A percentile compares a stretch with the other conserved stretches of the same genome.
Conservation (phyloP, 2,329 filamentous ascomycete species). For the Didymosphaeria variabile region DNA sequence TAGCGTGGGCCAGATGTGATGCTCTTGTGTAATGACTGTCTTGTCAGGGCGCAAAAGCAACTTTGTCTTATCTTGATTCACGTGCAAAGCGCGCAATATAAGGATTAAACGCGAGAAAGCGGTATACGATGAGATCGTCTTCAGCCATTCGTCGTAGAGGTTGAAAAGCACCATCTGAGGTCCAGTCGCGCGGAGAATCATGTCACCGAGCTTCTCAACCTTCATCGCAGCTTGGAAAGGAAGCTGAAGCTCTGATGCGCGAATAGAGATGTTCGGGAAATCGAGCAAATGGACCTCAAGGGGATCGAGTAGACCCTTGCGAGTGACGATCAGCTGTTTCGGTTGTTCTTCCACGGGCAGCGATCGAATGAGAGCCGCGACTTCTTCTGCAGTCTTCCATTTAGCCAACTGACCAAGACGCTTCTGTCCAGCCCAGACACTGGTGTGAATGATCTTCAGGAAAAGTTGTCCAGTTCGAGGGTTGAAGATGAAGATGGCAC, state of each 20-base stretch:
- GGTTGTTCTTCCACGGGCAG: conserved; percentile 97
- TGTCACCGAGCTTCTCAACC: conserved; percentile 98
- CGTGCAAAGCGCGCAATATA: conserved; percentile 92
- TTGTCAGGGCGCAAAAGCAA: conserved; percentile 94
- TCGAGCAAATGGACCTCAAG: conserved; percentile 96
- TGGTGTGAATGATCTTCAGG: conserved; percentile 99
- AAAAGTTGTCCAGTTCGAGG: conserved; percentile 97
- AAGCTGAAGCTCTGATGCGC: conserved; percentile 93
- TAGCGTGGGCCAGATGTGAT: conserved; percentile 97
- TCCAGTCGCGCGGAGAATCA: conserved; percentile 97
- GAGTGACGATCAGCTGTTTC: conserved; percentile 97
- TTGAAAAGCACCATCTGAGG: conserved; percentile 99
- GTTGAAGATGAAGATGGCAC: conserved; percentile 99
- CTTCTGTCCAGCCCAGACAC: conserved; percentile 98
- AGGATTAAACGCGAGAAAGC: conserved; percentile 95
- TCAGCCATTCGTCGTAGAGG: conserved; percentile 97
- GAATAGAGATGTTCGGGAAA: conserved; percentile 98
- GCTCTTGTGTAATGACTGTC: conserved; percentile 96
- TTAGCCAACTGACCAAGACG: conserved; percentile 98
- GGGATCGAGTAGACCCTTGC: conserved; percentile 95
- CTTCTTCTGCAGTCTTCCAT: conserved; percentile 99
- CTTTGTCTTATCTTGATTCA: conserved; percentile 99
- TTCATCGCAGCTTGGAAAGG: conserved; percentile 99
- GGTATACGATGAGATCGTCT: conserved; percentile 98
- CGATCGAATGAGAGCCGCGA: conserved; percentile 93